These are phyloP conservation scores for Boletellus ananiceps DNA, from an alignment of 768 basidiomycete genomes.

Conservation along the genomic window DNA sequence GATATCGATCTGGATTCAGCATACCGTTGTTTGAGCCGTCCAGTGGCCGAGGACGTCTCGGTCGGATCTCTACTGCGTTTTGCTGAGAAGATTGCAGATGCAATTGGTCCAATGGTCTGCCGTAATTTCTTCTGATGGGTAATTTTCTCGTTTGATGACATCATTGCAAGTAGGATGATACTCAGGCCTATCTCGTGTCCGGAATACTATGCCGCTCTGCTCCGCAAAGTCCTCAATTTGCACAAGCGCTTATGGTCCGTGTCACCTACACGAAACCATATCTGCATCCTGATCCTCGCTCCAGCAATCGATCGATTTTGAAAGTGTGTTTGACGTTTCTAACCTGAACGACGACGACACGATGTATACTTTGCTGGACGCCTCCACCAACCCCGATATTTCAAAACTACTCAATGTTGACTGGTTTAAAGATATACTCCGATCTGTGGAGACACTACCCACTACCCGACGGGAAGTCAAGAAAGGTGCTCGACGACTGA, in stretches of 20 bases:
- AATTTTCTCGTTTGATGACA: conserved; percentile 1
- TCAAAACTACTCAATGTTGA: conserved; percentile 46
- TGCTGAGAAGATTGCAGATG: conserved; percentile 50
- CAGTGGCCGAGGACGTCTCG: conserved; percentile 54
- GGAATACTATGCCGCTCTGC: conserved; percentile 60
- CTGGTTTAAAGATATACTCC: conserved; percentile 26
- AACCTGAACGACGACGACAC: conserved; percentile 51
- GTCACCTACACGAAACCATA: too few relatives aligned
- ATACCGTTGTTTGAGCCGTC: conserved; percentile 48
- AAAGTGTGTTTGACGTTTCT: conserved; percentile 48
- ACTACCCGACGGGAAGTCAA: conserved; percentile 39
- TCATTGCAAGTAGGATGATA: conserved; percentile 37
- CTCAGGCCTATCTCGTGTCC: conserved; percentile 58
- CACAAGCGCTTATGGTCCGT: conserved; percentile 43
- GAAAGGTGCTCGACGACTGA: conserved; percentile 44
- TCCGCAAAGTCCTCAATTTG: conserved; percentile 53
- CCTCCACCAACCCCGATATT: conserved; percentile 60
- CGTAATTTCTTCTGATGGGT: not conserved
- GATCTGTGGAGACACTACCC: conserved; percentile 22
- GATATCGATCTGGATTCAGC: conserved; percentile 58
- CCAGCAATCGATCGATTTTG: conserved; percentile 57
- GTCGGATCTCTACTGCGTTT: conserved; percentile 50
- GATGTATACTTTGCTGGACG: conserved; percentile 55
- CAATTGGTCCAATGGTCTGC: conserved; percentile 55
- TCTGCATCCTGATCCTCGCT: conserved; percentile 8